Percentiles rank a stretch among this genome's conserved stretches.
These are phyloP conservation scores for Sugiyamaella boreocaroliniensis DNA, from an alignment of 805 yeast genomes.

Conservation along the genomic window DNA sequence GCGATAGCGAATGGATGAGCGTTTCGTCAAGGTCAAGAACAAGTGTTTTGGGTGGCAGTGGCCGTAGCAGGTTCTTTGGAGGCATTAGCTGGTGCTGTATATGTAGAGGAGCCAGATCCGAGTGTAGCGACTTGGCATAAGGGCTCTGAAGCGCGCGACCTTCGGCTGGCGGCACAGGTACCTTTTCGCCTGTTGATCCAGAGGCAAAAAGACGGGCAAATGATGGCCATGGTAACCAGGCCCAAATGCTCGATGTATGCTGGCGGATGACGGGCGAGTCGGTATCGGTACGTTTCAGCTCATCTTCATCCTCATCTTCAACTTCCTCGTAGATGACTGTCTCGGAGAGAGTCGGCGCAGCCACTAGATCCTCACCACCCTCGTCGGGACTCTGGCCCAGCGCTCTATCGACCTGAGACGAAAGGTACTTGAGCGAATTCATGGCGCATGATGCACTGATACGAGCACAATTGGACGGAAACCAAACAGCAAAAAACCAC, in stretches of 20 bases:
- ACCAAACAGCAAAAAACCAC: background rate
- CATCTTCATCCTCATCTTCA: background rate
- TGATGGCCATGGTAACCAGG: background rate
- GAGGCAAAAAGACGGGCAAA: background rate
- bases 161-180: background rate
- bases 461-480: background rate
- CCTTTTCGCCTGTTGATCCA: background rate
- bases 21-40: conserved; percentile 93
- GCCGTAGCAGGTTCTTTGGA: conserved; percentile 18
- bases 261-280: background rate
- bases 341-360: background rate
- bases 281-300: background rate
- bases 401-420: conserved; percentile 24
- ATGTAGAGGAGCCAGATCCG: background rate
- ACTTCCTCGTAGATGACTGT: conserved; percentile 2
- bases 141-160: conserved; percentile 9
- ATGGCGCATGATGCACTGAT: conserved; percentile 5
- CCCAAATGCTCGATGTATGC: background rate
- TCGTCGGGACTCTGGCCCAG: conserved; percentile 16
- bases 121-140: background rate
- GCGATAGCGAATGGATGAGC: conserved; percentile 79
- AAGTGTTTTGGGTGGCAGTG: conserved; percentile 50
- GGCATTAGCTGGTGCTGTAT: conserved; percentile 10
- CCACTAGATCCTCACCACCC: background rate
- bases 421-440: conserved; percentile 26